Base-by-base conservation (phyloP, 2,329 filamentous ascomycete species). In the Neoascochyta sp. region DNA sequence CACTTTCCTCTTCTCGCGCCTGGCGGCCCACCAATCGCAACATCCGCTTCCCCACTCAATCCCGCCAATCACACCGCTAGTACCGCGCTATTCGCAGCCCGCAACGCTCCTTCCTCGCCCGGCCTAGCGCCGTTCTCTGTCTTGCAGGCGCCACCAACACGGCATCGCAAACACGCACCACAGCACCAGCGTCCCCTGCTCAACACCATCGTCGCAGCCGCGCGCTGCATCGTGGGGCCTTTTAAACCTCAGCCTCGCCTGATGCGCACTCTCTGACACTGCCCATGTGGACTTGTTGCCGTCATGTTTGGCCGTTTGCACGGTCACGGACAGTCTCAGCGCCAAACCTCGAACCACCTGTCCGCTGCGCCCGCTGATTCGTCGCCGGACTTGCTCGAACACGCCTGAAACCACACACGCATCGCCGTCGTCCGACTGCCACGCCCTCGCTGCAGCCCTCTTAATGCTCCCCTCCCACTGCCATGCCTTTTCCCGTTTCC, bases 321-420 rank as follows among this genome's bases (percentile, higher is more conserved):
- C 19, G 11, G 24, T 30, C 22, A 25, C 34, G 29, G 36, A 36
- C 43, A 41, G 44, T 45, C 42, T 43, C 45, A 51, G 43, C 44
- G 47, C 47, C 41, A 46, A 47, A 45, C 36, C 42, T 55, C 48
- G 50, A 42, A 47, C 51, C 43, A 53, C 42, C 23, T 29, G 29
- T 32, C 19, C 35, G n/a, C 29, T 20, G 23, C 28, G 14, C 32
- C 20, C 18, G 35, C 40, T 61, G 52, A 60, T 61, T 60, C 43
- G 58, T 34, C 40, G 22, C 30, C 41, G 32, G 20, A 33, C 39
- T 42, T 39, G 34, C 48, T 59, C 50, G 40, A 46, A 61, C 55
- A 47, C 50, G 45, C 35, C 47, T 60, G 57, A 61, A 58, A 61
- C 59, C 43, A 39, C 32, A 13, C 37, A 43, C 46, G 57, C 55